phyloP scores from a whole-genome alignment of 176 grass and related monocot genomes.

The Cymbopogon citratus region DNA sequence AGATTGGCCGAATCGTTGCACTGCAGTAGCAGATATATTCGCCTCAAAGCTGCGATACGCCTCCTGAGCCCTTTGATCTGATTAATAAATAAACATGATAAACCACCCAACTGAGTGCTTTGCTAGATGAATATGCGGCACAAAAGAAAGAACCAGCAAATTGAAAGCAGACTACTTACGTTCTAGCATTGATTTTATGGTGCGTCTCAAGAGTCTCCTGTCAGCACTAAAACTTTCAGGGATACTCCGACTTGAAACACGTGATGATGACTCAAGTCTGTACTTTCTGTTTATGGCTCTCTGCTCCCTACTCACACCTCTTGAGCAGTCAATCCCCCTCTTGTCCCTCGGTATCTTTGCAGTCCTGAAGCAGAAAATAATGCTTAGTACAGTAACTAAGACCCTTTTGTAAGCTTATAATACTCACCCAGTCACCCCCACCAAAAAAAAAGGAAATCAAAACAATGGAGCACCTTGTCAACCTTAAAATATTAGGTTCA shows the following conservation, averaged over 20 bases:
- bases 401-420: no score
- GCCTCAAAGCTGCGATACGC: background rate
- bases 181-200: background rate
- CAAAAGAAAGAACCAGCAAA: background rate
- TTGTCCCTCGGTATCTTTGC: background rate
- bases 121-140: background rate
- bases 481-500: no score
- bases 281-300: background rate
- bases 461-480: no score
- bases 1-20: background rate
- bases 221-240: no score
- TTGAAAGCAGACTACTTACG: background rate
- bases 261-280: background rate
- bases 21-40: background rate
- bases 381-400: background rate
- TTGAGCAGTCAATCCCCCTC: background rate
- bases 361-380: background rate
- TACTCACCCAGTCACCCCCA: no score
- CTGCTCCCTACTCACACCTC: slow-evolving; percentile 9
- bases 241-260: background rate
- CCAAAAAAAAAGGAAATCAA: no score
- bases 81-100: background rate
- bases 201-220: background rate
- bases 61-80: rapidly evolving
- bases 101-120: background rate